Conservation (phyloP, 2,329 filamentous ascomycete species). For the Botrytis tulipae region DNA sequence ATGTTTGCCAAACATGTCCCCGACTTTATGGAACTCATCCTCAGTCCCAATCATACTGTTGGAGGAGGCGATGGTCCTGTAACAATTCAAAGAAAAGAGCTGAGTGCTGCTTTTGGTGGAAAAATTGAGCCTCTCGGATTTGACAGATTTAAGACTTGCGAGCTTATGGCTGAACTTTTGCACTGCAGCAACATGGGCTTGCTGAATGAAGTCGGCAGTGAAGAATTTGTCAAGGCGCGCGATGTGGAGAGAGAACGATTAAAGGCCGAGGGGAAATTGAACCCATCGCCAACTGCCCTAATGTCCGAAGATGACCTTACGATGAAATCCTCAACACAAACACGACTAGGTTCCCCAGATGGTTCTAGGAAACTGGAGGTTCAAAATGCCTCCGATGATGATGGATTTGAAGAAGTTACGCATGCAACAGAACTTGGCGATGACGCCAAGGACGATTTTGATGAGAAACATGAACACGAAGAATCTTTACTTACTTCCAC, state of each 20-base stretch:
- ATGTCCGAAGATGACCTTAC: constrained; percentile 61
- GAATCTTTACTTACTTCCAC: constrained; percentile 48
- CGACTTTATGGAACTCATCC: constrained; percentile 88
- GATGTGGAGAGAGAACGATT: constrained; percentile 80
- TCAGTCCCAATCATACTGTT: constrained; percentile 64
- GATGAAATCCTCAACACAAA: constrained; percentile 54
- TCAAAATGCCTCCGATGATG: constrained; percentile 79
- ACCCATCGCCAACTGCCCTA: constrained; percentile 40
- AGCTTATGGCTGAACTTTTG: constrained; percentile 94
- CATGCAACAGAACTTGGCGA: constrained; percentile 68
- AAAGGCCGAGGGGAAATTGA: constrained; percentile 71
- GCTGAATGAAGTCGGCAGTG: constrained; percentile 85
- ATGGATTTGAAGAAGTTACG: constrained; percentile 89
- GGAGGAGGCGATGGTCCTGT: constrained; percentile 53
- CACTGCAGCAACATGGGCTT: constrained; percentile 99
- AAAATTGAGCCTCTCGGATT: constrained; percentile 94
- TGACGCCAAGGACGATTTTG: constrained; percentile 67
- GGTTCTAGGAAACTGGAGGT: constrained; percentile 71
- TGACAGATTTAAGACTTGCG: constrained; percentile 97
- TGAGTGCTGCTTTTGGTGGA: constrained; percentile 85
- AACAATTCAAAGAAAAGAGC: constrained; percentile 67
- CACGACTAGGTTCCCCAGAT: constrained; percentile 53
- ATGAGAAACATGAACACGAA: constrained; percentile 52
- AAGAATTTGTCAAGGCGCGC: constrained; percentile 76
- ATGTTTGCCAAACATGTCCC: constrained; percentile 89